Evolutionary conservation across 345 rosid genomes (phyloP).

Genomic region (Linum lewisii): DNA sequence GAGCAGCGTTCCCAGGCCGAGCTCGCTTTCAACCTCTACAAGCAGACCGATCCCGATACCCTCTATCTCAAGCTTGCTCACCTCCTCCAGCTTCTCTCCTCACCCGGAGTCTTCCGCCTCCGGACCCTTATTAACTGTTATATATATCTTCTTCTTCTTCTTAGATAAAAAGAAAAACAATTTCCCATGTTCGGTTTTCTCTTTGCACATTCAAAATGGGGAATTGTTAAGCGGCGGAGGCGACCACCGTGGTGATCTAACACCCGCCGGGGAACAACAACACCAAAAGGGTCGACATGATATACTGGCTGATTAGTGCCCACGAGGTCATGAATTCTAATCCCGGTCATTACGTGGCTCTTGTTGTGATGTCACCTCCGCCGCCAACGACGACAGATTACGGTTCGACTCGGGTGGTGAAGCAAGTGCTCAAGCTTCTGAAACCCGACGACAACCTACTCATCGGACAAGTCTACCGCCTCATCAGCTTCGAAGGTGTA

Average conservation of each 20-base stretch:
- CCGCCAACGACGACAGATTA: slow-evolving; percentile 22
- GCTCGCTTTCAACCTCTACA: slow-evolving; percentile 73
- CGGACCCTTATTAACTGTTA: too few relatives aligned
- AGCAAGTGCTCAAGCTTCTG: slow-evolving; percentile 80
- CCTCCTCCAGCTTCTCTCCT: slow-evolving; percentile 65
- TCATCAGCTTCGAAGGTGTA: slow-evolving; percentile 69
- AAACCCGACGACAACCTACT: slow-evolving; percentile 60
- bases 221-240: slow-evolving; percentile 86
- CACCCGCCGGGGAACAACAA: too few relatives aligned
- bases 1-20: slow-evolving; percentile 92
- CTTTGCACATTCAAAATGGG: too few relatives aligned
- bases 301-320: slow-evolving; percentile 68
- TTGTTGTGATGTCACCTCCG: slow-evolving; percentile 48
- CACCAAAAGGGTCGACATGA: slow-evolving; percentile 56
- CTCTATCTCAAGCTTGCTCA: slow-evolving; percentile 78
- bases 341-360: slow-evolving; percentile 82
- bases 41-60: slow-evolving; percentile 76
- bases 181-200: too few relatives aligned
- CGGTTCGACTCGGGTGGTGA: slow-evolving; percentile 36
- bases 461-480: slow-evolving; percentile 66
- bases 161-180: too few relatives aligned
- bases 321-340: slow-evolving; percentile 57
- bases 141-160: too few relatives aligned
- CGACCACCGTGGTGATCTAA: slow-evolving; percentile 67
- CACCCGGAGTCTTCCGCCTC: slow-evolving; percentile 83